Evolutionary conservation across 78 protist species (phyloP).

Genomic region (Speleostelium caveatum): DNA sequence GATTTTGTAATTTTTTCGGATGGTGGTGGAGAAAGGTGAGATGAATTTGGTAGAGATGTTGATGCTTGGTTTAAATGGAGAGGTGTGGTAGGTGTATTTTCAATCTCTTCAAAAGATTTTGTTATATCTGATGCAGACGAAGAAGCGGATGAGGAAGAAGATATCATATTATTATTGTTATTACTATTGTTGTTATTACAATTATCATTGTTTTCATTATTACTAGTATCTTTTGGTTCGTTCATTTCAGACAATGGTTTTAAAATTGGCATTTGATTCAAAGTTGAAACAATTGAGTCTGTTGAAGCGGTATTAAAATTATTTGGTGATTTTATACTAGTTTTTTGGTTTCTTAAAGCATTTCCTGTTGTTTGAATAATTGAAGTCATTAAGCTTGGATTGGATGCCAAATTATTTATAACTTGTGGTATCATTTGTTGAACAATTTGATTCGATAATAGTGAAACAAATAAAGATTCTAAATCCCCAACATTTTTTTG

Average conservation of each 20-base stretch:
- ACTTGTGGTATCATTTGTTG: constrained; percentile 82
- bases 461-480: constrained; percentile 48
- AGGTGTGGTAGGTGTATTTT: neutral
- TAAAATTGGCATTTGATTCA: neutral
- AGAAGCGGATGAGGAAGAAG: neutral
- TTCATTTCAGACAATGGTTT: neutral
- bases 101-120: neutral
- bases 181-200: neutral
- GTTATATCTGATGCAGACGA: neutral
- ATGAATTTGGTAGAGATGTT: neutral
- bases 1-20: neutral
- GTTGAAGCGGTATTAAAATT: constrained; percentile 51
- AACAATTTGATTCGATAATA: constrained; percentile 55
- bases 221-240: neutral
- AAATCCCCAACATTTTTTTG: neutral
- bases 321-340: neutral
- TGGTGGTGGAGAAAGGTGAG: constrained; percentile 4
- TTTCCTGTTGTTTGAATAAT: constrained; percentile 56
- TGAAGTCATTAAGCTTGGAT: constrained; percentile 71
- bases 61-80: neutral
- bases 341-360: constrained; percentile 18
- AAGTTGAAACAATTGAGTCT: constrained; percentile 22
- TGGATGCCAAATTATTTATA: constrained; percentile 53
- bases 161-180: neutral
- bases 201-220: neutral